Percentiles rank a stretch among this genome's conserved stretches.
Evolutionary conservation across 192 early-diverging fungal genomes (phyloP).

Genomic region (Coemansia sp.): DNA sequence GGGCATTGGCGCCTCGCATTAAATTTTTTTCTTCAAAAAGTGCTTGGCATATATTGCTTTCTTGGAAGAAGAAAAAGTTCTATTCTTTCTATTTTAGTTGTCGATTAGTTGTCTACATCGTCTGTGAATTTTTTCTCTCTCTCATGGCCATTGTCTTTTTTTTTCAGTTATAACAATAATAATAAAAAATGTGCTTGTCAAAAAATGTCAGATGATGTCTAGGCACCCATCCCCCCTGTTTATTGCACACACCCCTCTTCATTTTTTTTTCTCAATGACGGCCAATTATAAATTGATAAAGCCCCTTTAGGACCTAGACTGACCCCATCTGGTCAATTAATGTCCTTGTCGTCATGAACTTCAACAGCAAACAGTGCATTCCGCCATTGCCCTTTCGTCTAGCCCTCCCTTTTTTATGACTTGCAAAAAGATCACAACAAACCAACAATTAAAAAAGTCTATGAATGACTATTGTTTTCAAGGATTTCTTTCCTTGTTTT

Average conservation of each 20-base stretch:
- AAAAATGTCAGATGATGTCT: slow-evolving; percentile 4
- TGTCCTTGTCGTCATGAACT: too few relatives aligned
- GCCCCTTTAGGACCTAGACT: not conserved
- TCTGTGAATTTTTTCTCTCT: not conserved
- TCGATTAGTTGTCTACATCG: slow-evolving; percentile 6
- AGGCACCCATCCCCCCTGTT: not conserved
- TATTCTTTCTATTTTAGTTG: slow-evolving; percentile 8
- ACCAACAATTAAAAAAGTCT: not conserved
- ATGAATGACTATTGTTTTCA: not conserved
- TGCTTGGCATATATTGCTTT: not conserved
- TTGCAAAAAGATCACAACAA: not conserved
- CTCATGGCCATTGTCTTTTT: not conserved
- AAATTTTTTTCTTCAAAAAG: not conserved
- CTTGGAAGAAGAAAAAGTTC: too few relatives aligned
- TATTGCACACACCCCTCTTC: not conserved
- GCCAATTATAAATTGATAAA: not conserved
- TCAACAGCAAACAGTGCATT: too few relatives aligned
- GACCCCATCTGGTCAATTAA: too few relatives aligned
- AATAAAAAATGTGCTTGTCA: not conserved
- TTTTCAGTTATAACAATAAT: not conserved
- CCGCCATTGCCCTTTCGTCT: not conserved
- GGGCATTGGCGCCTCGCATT: not conserved
- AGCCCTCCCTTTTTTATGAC: not conserved
- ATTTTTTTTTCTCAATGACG: not conserved
- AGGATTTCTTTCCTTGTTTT: not conserved